phyloP scores from a whole-genome alignment of 371 early-diverging fungal genomes.

The Ordospora colligata region DNA sequence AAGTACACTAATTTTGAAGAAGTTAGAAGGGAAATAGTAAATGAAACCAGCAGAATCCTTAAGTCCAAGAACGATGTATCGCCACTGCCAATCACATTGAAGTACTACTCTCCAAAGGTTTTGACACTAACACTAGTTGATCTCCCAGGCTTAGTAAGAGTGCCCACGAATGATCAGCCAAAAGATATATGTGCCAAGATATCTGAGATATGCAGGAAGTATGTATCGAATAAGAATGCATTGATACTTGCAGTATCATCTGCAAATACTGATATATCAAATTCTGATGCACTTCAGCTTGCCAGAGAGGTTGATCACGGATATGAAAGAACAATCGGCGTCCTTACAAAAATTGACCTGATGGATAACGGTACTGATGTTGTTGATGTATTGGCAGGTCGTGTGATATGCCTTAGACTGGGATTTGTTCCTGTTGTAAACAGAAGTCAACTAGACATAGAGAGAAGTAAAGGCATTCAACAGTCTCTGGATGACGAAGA shows the following conservation, averaged over 20 bases:
- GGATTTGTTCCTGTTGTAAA: conserved; percentile 70
- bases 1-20: conserved; percentile 71
- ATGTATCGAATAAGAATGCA: conserved; percentile 77
- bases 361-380: conserved; percentile 98
- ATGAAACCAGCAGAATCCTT: conserved; percentile 73
- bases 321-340: conserved; percentile 72
- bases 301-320: conserved; percentile 80
- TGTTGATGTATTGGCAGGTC: conserved; percentile 86
- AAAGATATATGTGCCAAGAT: conserved; percentile 76
- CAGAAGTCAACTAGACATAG: conserved; percentile 67
- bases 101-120: conserved; percentile 72
- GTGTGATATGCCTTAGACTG: conserved; percentile 79
- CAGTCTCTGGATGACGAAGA: conserved; percentile 76
- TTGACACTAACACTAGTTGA: conserved; percentile 79
- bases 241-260: conserved; percentile 90
- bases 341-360: conserved; percentile 80
- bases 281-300: conserved; percentile 81
- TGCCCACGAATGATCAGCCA: conserved; percentile 70
- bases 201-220: conserved; percentile 90
- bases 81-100: conserved; percentile 71
- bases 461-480: conserved; percentile 72
- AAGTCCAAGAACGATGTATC: conserved; percentile 68
- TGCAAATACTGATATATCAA: conserved; percentile 74
- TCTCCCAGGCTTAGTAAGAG: conserved; percentile 73
- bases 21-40: conserved; percentile 74